Conservation (phyloP, 1,284 basidiomycete species). For the Apiotrichum brassicae region DNA sequence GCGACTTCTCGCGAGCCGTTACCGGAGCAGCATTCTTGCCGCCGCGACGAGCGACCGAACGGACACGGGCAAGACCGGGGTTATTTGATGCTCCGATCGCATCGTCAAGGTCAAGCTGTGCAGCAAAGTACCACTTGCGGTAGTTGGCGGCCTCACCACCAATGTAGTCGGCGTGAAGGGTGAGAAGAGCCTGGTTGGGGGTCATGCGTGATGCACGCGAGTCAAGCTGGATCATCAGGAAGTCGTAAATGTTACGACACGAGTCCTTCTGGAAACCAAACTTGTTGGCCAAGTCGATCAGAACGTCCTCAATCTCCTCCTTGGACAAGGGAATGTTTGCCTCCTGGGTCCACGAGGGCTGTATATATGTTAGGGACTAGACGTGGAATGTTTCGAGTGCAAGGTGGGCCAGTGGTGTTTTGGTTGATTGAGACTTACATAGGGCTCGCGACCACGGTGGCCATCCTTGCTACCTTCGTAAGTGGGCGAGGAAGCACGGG, state of each 20-base stretch:
- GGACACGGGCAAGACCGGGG: slow-evolving; percentile 76
- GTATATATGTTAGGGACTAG: slow-evolving; percentile 45
- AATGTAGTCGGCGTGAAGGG: slow-evolving; percentile 97
- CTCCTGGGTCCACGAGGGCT: slow-evolving; percentile 87
- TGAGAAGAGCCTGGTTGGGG: slow-evolving; percentile 87
- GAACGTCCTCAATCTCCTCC: slow-evolving; percentile 98
- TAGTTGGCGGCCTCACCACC: slow-evolving; percentile 96
- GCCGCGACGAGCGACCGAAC: slow-evolving; percentile 62
- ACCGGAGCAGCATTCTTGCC: slow-evolving; percentile 45
- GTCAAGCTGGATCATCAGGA: slow-evolving; percentile 96
- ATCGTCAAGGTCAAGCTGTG: slow-evolving; percentile 97
- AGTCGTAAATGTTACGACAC: slow-evolving; percentile 74
- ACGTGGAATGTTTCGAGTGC: slow-evolving; percentile 49
- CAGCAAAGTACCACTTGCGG: slow-evolving; percentile 99
- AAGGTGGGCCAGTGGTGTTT: slow-evolving; percentile 50
- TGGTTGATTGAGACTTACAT: slow-evolving; percentile 42
- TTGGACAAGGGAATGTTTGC: slow-evolving; percentile 92
- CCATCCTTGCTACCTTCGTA: slow-evolving; percentile 52
- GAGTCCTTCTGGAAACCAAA: slow-evolving; percentile 94
- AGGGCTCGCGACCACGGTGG: slow-evolving; percentile 54
- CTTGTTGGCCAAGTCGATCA: slow-evolving; percentile 96
- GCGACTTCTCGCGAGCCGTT: slow-evolving; percentile 66
- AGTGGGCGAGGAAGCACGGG: slow-evolving; percentile 46
- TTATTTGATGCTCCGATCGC: slow-evolving; percentile 90
- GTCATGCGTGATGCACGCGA: slow-evolving; percentile 96